Base-by-base conservation (phyloP, 495 filamentous ascomycete species). In the Aspergillus campestris region DNA sequence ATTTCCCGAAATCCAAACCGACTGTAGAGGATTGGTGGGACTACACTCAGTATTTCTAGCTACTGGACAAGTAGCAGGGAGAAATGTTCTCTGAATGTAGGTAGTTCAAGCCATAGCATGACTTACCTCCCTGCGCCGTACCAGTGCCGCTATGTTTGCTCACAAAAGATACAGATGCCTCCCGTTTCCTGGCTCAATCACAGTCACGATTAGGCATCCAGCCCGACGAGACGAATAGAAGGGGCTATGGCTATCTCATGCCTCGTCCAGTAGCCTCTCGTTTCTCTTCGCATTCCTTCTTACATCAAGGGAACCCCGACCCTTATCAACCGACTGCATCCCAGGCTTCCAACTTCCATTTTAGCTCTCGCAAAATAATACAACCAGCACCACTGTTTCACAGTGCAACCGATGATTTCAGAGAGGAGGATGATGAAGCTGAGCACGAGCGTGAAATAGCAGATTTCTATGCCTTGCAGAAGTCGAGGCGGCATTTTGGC, bases 41-140 rank as follows among this genome's bases (percentile, higher is more conserved):
- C 18, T 24, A 4, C 18, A 24, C 18, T 24, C 18, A 24, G 4
- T 4, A 24, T 2, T 24, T 24, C 18, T 4, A 24, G 4, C 4
- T 24, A 24, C 18, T 24, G 4, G 18, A 24, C 18, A 24, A 4
- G 18, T 24, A 24, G 18, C 18, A 24, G 18, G 4, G 18, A 4
- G 36, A 40, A 9, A 97, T 97, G 91, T 97, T 97, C 69, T 97
- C 91, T 31, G 91, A 95, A 84, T 96, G 90, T 95, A 78, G 72
- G 90, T 74, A 31, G 29, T 49, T 15, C 30, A 24, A 24, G 18
- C 18, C 18, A 24, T 24, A 24, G 18, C 18, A 24, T 24, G 18
- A 4, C 18, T 24, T 24, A n/a, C 18, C 18, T 24, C 18, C 18
- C 18, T 24, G 18, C 18, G 18, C 18, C 18, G 4, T 24, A 24